Conservation (phyloP, 129 eudicot genomes). For the Flaveria sonorensis region DNA sequence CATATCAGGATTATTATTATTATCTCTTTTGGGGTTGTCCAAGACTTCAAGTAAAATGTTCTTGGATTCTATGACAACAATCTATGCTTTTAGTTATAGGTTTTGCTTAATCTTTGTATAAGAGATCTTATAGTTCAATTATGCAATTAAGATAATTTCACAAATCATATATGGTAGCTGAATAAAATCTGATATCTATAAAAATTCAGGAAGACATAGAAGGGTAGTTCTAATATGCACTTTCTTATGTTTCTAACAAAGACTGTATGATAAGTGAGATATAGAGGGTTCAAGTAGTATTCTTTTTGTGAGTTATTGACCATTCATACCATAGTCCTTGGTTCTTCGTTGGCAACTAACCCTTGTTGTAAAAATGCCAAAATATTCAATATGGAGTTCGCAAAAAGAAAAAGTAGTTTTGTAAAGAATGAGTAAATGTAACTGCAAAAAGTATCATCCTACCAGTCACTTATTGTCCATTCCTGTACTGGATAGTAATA, state of each 20-base stretch:
- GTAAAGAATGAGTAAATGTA: neutral
- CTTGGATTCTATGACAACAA: neutral
- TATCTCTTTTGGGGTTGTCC: neutral
- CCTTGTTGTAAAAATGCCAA: neutral
- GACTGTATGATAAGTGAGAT: neutral
- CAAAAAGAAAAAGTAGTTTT: neutral
- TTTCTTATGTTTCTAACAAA: too few species aligned
- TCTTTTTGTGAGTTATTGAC: neutral
- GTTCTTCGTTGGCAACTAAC: neutral
- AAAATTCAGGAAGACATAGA: too few species aligned
- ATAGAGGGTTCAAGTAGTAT: neutral
- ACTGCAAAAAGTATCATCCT: neutral
- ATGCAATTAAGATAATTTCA: neutral
- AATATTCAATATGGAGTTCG: neutral
- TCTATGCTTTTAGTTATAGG: neutral
- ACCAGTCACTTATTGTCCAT: neutral
- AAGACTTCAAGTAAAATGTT: neutral
- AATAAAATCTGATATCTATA: too few species aligned
- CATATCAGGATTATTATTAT: neutral
- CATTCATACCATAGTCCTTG: neutral
- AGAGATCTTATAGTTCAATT: neutral
- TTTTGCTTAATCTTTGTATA: neutral
- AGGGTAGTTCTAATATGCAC: too few species aligned
- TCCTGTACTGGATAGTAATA: neutral
- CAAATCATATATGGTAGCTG: neutral